These are phyloP conservation scores for Anacardium occidentale DNA, from an alignment of 345 rosid species.

Conservation along the genomic window DNA sequence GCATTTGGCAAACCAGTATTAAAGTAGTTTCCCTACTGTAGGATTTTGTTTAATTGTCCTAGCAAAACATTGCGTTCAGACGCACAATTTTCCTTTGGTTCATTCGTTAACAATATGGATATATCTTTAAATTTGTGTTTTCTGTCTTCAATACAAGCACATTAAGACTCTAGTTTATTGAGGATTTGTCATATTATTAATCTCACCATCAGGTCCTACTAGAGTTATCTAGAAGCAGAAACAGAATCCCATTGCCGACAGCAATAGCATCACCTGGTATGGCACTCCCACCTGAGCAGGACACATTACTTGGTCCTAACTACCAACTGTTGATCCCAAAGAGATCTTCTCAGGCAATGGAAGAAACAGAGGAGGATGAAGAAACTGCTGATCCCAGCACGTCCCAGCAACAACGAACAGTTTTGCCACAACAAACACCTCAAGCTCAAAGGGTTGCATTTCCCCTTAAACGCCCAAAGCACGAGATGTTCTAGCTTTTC, in stretches of 20 bases:
- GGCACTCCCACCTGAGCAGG: slow-evolving; percentile 83
- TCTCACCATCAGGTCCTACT: slow-evolving; percentile 50
- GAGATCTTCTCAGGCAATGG: slow-evolving; percentile 50
- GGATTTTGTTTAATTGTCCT: neutral
- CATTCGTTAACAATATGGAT: neutral
- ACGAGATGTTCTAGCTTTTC: slow-evolving; percentile 11
- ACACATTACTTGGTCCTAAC: slow-evolving; percentile 72
- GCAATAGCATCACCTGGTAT: slow-evolving; percentile 62
- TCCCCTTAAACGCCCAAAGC: slow-evolving; percentile 57
- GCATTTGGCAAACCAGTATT: neutral
- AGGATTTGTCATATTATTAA: neutral
- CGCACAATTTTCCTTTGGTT: neutral
- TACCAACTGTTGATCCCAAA: slow-evolving; percentile 72
- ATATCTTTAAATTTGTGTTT: too few relatives aligned
- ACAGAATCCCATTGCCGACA: slow-evolving; percentile 83
- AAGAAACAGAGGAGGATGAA: slow-evolving; percentile 82
- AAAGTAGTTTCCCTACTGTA: neutral
- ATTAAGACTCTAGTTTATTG: neutral
- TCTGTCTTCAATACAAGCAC: neutral
- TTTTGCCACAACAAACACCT: slow-evolving; percentile 40
- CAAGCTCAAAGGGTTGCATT: slow-evolving; percentile 76
- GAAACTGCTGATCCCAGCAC: slow-evolving; percentile 54
- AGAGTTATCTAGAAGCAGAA: slow-evolving; percentile 76
- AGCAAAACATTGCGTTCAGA: too few relatives aligned
- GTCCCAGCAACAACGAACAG: slow-evolving; percentile 49